Evolutionary conservation across 805 yeast genomes (phyloP), one percentile per base, ranked within the genome.

Genomic region (Lachancea mirantina): DNA sequence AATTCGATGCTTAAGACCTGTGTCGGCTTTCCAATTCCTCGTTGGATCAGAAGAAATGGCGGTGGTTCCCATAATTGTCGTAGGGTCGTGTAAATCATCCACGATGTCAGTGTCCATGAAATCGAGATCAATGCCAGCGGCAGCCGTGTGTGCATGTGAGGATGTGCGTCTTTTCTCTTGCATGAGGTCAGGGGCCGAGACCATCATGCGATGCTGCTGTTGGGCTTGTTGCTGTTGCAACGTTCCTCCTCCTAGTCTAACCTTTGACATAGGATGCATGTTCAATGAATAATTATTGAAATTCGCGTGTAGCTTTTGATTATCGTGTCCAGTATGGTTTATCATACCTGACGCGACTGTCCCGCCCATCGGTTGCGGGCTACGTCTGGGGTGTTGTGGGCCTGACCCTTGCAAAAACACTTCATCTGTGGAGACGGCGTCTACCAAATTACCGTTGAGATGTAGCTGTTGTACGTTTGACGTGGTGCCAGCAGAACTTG

Each of bases 391-490:
- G 31, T 38, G 38, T 26, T 36, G 34, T 34, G 45, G 16, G 35
- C 45, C 47, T 20, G 41, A 51, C 28, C 63, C 62, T 39, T 61
- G 63, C 46, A 88, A 65, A 52, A 88, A 88, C 39, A 88, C 96
- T 56, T 88, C 96, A 46, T 83, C 88, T 11, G 96, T 89, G 6
- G 92, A 76, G 3, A 88, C 96, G 0, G 94, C 83, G 49, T 87
- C 96, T 66, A 84, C 76, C 32, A 74, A 64, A 49, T 72, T 75
- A 48, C 75, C 79, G 40, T 52, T 49, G 21, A 47, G 29, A 35
- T 42, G 49, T 29, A 45, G 28, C 38, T 49, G 55, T 25, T 34
- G 40, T 4, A 35, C 31, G 19, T 22, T 36, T 19, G 30, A 21
- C 14, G 35, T 30, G n/a, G 37, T 23, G 8, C 26, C 23, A 5